A percentile compares a stretch with the other conserved stretches of the same genome.
Conservation (phyloP, 176 grass and related monocot genomes). For the barley (Hordeum vulgare) region DNA sequence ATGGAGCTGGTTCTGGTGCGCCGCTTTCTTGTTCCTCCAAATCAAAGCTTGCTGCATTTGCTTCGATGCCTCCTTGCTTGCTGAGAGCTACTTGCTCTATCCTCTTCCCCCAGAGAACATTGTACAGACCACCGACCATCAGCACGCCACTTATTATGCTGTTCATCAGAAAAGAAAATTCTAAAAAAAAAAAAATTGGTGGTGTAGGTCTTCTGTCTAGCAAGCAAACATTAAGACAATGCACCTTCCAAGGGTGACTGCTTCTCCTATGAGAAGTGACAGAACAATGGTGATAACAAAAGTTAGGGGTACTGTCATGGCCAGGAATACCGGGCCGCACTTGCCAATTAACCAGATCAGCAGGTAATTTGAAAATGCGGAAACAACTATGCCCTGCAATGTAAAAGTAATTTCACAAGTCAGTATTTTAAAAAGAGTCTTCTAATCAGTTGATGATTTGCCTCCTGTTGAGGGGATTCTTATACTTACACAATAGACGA, state of each 20-base stretch:
- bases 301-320: conserved; percentile 32
- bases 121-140: conserved; percentile 51
- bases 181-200: not conserved
- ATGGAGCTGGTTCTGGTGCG: not conserved
- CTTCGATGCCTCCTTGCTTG: not conserved
- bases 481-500: conserved; percentile 34
- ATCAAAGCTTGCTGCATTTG: not conserved
- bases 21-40: conserved; percentile 7
- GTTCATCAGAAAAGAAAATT: not conserved
- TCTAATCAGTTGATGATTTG: not conserved
- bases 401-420: not conserved
- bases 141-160: conserved; percentile 39
- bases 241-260: conserved; percentile 37
- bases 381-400: conserved; percentile 20
- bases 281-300: conserved; percentile 35
- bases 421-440: not conserved
- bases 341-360: conserved; percentile 40
- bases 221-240: not conserved
- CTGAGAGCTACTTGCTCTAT: conserved; percentile 24
- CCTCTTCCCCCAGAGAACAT: conserved; percentile 38
- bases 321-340: conserved; percentile 41
- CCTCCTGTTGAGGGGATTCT: not conserved
- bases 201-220: not conserved
- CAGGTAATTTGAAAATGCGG: conserved; percentile 24
- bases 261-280: conserved; percentile 37